Evolutionary conservation across 805 yeast genomes (phyloP), one percentile per base, ranked within the genome.

Genomic region (Myxozyma lipomycoides): DNA sequence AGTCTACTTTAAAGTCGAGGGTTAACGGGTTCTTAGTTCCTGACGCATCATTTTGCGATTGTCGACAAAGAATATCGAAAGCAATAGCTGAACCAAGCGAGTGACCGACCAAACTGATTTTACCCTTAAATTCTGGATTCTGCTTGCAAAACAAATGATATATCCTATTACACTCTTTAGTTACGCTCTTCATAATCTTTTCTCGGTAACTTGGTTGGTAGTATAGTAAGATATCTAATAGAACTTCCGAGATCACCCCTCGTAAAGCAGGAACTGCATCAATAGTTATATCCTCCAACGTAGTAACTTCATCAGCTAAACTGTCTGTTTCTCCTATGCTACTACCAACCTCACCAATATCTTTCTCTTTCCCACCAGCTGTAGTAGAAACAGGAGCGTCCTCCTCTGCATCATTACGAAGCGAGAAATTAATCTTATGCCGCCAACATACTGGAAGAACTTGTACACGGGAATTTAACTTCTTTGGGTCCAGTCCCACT

Each of bases 381-480:
- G 41, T 19, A 2, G 39, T n/a, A 17, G 19, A 23, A 4, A 18
- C 42, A n/a, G n/a, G n/a, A n/a, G n/a, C n/a, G n/a, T n/a, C n/a
- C n/a, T n/a, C n/a, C n/a, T n/a, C n/a, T 17, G 40, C 41, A 21
- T 46, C 50, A 37, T 39, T 39, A n/a, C 38, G 19, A 35, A 54
- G 53, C 5, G 63, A 67, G 42, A 67, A 63, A 7, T 52, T 52
- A 34, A 68, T 63, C 51, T 78, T 77, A 62, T 87, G 86, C 57
- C 98, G 75, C 98, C 98, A 91, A 3, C 91, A 75, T 7, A 91
- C 84, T 0, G 98, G 98, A 15, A 91, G 71, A 0, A 88, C 88
- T 67, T 91, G 98, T 25, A 86, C 76, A 34, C 79, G 75, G 59
- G 83, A 49, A 39, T 64, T 61, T 3, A 38, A 32, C 44, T 43